Base-by-base conservation (phyloP, 495 filamentous ascomycete species). In the Hyaloscypha bicolor region DNA sequence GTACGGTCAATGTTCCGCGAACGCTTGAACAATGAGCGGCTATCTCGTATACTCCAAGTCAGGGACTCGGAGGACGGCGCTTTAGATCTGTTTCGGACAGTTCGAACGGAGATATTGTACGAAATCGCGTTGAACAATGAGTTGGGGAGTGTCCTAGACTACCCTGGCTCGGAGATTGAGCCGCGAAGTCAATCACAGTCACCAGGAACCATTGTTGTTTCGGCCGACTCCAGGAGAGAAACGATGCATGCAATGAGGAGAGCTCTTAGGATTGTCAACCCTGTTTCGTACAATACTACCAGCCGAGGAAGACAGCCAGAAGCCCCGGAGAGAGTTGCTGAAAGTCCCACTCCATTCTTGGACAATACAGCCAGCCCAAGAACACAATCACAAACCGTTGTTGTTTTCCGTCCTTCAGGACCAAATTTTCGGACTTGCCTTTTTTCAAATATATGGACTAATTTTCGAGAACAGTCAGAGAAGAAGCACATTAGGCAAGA, bases 381-480 rank as follows among this genome's bases (percentile, higher is more conserved):
- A 42, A 32, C 19, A 65, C 55, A 65, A 51, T 29, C 76, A 82
- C 61, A 79, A 37, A 25, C 53, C 33, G 6, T 53, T 12, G 45
- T 12, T 63, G 14, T 30, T 51, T 51, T n/a, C 29, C n/a, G 21
- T 19, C 12, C 29, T 16, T 14, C 31, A 22, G n/a, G 14, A 42
- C 22, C 33, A 1, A 48, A 4, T 14, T 4, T 48, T 48, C 42
- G 6, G 16, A 14, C 42, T 0, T 14, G 8, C 8, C 16, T 14
- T 48, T 48, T 48, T 16, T 4, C 42, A 16, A 48, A 19, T 48
- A 48, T 48, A 37, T 62, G 56, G 59, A 58, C 62, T 65, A 56
- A 68, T 21, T 14, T n/a, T 30, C 42, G 87, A 79, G 82, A 76
- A 88, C 91, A 76, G 88, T 86, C 76, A 70, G 42, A 48, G 16